Percentiles rank a stretch among this genome's conserved stretches.
These are phyloP conservation scores for Metschnikowia reukaufii DNA, from an alignment of 805 yeast genomes.

Conservation along the genomic window DNA sequence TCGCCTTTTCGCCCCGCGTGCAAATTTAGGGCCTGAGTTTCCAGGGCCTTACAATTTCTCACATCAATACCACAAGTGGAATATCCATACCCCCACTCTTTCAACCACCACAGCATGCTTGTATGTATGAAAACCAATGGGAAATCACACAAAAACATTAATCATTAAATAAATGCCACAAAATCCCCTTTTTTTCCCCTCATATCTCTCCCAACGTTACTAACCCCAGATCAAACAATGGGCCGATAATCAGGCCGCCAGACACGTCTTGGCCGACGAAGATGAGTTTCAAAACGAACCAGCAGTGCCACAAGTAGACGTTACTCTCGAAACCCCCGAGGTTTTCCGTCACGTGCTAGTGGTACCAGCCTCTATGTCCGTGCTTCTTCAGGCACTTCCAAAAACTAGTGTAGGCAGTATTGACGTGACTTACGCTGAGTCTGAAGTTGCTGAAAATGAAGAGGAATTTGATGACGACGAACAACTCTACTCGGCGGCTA, in stretches of 20 bases:
- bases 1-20: no score
- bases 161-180: no score
- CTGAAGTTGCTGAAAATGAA: slow-evolving; percentile 18
- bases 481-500: slow-evolving; percentile 45
- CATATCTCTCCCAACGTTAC: neutral
- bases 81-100: no score
- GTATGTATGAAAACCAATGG: neutral
- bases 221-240: slow-evolving; percentile 43
- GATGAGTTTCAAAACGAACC: slow-evolving; percentile 25
- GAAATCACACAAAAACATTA: no score
- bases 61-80: no score
- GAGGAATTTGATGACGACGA: slow-evolving; percentile 51
- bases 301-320: slow-evolving; percentile 13
- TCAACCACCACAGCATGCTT: neutral
- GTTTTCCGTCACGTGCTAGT: slow-evolving; percentile 15
- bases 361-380: slow-evolving; percentile 21
- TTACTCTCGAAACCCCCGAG: neutral
- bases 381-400: slow-evolving; percentile 17
- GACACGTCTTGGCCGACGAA: slow-evolving; percentile 52
- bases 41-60: no score
- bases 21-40: no score
- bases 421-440: slow-evolving; percentile 16
- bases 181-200: no score
- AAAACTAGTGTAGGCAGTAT: slow-evolving; percentile 20
- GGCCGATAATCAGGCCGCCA: slow-evolving; percentile 48